Conservation (phyloP, 2,329 filamentous ascomycete genomes). For the Fusarium phyllophilum region DNA sequence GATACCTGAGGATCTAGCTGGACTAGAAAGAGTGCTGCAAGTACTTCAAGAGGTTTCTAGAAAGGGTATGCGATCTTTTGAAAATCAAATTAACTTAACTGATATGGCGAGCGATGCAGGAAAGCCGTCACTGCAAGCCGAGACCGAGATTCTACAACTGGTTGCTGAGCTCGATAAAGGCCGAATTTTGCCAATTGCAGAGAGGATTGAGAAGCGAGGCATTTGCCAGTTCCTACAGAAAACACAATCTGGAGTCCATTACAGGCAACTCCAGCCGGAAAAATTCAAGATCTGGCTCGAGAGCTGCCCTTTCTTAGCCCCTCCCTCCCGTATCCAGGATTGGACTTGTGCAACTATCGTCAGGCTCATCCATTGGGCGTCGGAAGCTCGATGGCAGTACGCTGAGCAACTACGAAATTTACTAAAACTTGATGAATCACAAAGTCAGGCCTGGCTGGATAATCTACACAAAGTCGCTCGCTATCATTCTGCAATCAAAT, state of each 20-base stretch:
- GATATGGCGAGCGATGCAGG: not conserved
- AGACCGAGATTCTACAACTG: constrained; percentile 3
- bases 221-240: not conserved
- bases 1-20: not conserved
- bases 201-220: not conserved
- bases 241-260: rapidly evolving
- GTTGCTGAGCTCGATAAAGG: not conserved
- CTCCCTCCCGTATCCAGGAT: not conserved
- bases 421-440: not conserved
- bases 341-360: not conserved
- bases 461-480: constrained; percentile 44
- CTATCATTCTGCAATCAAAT: constrained; percentile 41
- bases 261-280: not conserved
- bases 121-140: constrained; percentile 7
- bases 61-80: not conserved
- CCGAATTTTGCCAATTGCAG: not conserved
- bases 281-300: not conserved
- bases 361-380: constrained; percentile 38
- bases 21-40: not conserved
- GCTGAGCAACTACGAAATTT: constrained; percentile 31
- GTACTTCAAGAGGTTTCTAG: constrained; percentile 3
- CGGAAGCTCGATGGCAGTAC: constrained; percentile 41
- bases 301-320: not conserved
- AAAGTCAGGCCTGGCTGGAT: constrained; percentile 25
- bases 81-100: not conserved